phyloP scores from a whole-genome alignment of 2,329 filamentous ascomycete genomes.

The Nannizziopsis barbatae region DNA sequence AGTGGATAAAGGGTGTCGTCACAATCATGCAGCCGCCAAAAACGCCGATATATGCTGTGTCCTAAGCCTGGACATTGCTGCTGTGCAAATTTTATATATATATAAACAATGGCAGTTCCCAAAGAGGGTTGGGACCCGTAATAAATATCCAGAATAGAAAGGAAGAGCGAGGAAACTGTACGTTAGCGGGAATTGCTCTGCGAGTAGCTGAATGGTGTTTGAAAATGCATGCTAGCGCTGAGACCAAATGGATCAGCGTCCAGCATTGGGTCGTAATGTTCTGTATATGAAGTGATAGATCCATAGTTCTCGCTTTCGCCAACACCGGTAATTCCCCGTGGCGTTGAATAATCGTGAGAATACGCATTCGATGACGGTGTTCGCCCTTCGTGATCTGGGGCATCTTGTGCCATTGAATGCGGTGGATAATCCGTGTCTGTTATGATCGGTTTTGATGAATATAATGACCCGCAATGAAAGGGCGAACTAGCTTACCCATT shows the following conservation, averaged over 20 bases:
- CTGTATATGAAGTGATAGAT: slow-evolving; percentile 45
- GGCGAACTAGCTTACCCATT: slow-evolving; percentile 63
- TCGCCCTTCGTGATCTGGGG: neutral
- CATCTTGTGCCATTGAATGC: slow-evolving; percentile 53
- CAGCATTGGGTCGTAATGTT: slow-evolving; percentile 71
- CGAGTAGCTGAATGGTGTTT: slow-evolving; percentile 56
- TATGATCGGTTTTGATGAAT: slow-evolving; percentile 18
- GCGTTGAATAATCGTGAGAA: neutral
- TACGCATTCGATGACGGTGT: slow-evolving; percentile 1
- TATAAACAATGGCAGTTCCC: neutral
- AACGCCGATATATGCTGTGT: neutral
- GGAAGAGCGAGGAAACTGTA: neutral
- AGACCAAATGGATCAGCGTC: slow-evolving; percentile 91
- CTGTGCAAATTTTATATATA: neutral
- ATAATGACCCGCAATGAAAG: neutral
- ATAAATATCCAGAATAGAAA: neutral
- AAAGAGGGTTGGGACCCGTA: too few species aligned
- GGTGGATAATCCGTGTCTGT: slow-evolving; percentile 96
- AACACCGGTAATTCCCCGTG: neutral
- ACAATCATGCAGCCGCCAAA: neutral
- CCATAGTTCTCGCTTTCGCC: slow-evolving; percentile 34
- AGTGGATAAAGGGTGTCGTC: neutral
- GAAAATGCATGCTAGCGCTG: slow-evolving; percentile 90
- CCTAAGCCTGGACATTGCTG: neutral
- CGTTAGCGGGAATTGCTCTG: slow-evolving; percentile 30